phyloP scores from a whole-genome alignment of 2,329 filamentous ascomycete species.

The Fusarium longipes region DNA sequence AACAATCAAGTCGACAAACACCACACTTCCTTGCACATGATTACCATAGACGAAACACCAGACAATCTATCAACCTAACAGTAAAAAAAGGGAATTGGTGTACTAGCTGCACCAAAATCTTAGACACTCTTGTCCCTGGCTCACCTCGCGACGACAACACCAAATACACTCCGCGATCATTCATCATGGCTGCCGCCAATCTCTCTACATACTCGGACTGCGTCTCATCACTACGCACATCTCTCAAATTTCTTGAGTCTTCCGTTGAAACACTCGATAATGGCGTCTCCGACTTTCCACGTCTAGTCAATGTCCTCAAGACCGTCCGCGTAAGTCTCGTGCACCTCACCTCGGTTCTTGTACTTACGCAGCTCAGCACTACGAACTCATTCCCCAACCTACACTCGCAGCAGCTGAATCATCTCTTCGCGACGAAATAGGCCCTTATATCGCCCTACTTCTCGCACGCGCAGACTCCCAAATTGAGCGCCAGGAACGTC shows the following conservation, averaged over 20 bases:
- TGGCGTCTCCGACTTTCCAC: constrained; percentile 68
- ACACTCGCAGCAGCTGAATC: constrained; percentile 85
- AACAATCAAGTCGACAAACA: neutral
- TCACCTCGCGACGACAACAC: constrained; percentile 26
- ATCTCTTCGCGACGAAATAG: constrained; percentile 86
- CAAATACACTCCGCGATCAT: constrained; percentile 12
- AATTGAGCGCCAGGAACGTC: constrained; percentile 82
- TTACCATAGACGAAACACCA: neutral
- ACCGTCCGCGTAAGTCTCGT: constrained; percentile 62
- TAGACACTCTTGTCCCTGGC: neutral
- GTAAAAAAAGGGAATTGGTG: neutral
- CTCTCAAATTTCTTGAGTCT: constrained; percentile 70
- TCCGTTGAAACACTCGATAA: constrained; percentile 67
- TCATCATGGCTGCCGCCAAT: constrained; percentile 42
- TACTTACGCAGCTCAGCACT: constrained; percentile 70
- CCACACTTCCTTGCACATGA: neutral
- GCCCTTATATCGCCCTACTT: constrained; percentile 83
- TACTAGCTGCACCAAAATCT: neutral
- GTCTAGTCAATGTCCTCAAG: constrained; percentile 66
- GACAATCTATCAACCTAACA: fast-evolving
- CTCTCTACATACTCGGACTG: constrained; percentile 64
- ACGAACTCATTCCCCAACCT: constrained; percentile 89
- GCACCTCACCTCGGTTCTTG: neutral
- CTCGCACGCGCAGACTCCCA: constrained; percentile 85
- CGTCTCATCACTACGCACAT: constrained; percentile 68